Conservation (phyloP, 1,284 basidiomycete genomes). For the Fomitopsis betulina region DNA sequence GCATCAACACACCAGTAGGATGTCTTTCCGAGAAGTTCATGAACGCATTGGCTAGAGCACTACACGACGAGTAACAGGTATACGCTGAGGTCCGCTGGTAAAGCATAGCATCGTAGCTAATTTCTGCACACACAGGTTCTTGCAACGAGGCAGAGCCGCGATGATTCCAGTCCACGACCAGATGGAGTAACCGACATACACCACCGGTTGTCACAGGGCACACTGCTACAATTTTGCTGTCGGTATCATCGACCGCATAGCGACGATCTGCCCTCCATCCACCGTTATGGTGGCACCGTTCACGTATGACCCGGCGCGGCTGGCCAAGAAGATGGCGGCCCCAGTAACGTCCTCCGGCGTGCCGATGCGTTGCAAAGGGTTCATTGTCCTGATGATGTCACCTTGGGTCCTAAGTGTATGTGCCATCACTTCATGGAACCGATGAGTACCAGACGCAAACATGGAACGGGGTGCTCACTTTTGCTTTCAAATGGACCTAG, state of each 20-base stretch:
- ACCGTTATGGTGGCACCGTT: constrained; percentile 60
- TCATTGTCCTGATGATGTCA: constrained; percentile 38
- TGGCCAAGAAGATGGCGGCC: constrained; percentile 56
- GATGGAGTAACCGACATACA: too few species aligned
- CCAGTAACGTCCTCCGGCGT: constrained; percentile 61
- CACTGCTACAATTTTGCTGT: constrained; percentile 8
- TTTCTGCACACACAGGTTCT: too few species aligned
- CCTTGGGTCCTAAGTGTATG: constrained; percentile 47
- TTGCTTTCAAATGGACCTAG: constrained; percentile 47
- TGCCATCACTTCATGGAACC: constrained; percentile 48
- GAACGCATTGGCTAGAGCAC: too few species aligned
- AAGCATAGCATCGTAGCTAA: too few species aligned
- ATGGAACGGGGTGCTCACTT: constrained; percentile 28
- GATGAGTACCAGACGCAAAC: not conserved
- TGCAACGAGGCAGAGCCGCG: too few species aligned
- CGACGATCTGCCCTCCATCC: constrained; percentile 39
- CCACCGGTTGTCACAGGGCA: too few species aligned
- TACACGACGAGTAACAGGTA: too few species aligned
- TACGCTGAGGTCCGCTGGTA: too few species aligned
- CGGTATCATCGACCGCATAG: constrained; percentile 8
- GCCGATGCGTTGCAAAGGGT: constrained; percentile 57
- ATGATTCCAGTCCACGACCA: too few species aligned
- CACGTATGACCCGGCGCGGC: constrained; percentile 56
- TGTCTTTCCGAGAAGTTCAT: too few species aligned
- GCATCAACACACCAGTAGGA: too few species aligned